Percentiles rank a stretch among this genome's conserved stretches.
phyloP scores from a whole-genome alignment of 2,329 filamentous ascomycete genomes.

The Daldinia sp. region DNA sequence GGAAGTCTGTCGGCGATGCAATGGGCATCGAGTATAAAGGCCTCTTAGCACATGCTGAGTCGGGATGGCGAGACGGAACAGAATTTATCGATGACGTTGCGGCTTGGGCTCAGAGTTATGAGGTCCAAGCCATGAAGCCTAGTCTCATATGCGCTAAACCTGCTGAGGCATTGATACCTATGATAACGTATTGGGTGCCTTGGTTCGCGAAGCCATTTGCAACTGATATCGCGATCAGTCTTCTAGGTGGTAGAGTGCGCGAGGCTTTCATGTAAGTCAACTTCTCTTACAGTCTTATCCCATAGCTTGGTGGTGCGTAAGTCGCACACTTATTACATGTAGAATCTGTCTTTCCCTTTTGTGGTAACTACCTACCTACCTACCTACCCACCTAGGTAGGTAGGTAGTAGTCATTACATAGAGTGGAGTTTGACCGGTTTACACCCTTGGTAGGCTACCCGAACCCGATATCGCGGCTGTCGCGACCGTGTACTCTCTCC shows the following conservation, averaged over 20 bases:
- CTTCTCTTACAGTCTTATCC: background rate
- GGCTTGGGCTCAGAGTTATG: slow-evolving; percentile 67
- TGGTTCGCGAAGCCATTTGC: slow-evolving; percentile 59
- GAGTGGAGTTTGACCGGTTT: background rate
- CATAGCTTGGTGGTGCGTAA: background rate
- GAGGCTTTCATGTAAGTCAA: slow-evolving; percentile 71
- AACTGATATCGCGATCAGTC: slow-evolving; percentile 64
- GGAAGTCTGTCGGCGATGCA: slow-evolving; percentile 77
- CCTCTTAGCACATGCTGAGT: slow-evolving; percentile 47
- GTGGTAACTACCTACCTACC: too few relatives aligned
- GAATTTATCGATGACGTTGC: slow-evolving; percentile 64
- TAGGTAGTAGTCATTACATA: too few relatives aligned
- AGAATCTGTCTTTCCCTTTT: background rate
- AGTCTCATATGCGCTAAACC: slow-evolving; percentile 61
- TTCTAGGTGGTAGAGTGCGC: slow-evolving; percentile 74
- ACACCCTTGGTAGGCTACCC: slow-evolving; percentile 53
- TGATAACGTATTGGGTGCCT: slow-evolving; percentile 70
- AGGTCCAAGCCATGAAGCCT: slow-evolving; percentile 69
- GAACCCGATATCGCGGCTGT: slow-evolving; percentile 57
- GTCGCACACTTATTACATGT: background rate
- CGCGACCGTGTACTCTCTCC: slow-evolving; percentile 59
- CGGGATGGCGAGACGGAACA: slow-evolving; percentile 61
- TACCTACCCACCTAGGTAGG: too few relatives aligned
- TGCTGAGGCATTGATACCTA: slow-evolving; percentile 69
- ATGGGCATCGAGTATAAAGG: slow-evolving; percentile 71